These are phyloP conservation scores for Inonotus obliquus DNA, from an alignment of 1,284 basidiomycete genomes.

Conservation along the genomic window DNA sequence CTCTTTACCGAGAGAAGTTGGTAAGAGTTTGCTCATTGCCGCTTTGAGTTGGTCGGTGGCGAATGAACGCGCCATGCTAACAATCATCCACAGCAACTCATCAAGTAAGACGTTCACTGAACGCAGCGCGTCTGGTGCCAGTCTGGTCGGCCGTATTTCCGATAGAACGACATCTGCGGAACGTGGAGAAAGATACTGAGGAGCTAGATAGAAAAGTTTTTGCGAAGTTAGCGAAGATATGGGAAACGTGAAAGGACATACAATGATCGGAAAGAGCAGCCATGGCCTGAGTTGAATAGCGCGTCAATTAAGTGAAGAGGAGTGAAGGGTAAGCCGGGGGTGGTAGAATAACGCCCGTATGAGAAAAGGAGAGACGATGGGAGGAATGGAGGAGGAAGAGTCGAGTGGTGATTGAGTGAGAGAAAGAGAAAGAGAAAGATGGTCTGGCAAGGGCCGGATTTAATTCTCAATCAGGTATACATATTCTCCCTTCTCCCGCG, in stretches of 20 bases:
- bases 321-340: not conserved
- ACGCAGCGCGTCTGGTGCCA: conserved; percentile 67
- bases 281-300: not conserved
- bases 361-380: not conserved
- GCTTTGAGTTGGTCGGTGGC: conserved; percentile 71
- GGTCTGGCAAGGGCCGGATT: not conserved
- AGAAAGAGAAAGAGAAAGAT: not conserved
- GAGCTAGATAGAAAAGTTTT: conserved; percentile 33
- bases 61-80: conserved; percentile 69
- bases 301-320: not conserved
- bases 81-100: conserved; percentile 76
- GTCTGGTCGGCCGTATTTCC: conserved; percentile 84
- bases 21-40: conserved; percentile 68
- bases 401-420: not conserved
- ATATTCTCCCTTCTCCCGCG: not conserved
- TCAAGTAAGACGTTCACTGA: conserved; percentile 84
- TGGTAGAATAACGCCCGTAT: not conserved
- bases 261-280: conserved; percentile 13
- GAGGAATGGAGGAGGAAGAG: not conserved
- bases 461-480: not conserved
- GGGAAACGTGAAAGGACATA: not conserved
- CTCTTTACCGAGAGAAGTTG: conserved; percentile 79
- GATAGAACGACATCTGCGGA: conserved; percentile 88
- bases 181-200: conserved; percentile 70
- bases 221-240: conserved; percentile 3